phyloP scores from a whole-genome alignment of 805 yeast genomes.

The Candida montana region DNA sequence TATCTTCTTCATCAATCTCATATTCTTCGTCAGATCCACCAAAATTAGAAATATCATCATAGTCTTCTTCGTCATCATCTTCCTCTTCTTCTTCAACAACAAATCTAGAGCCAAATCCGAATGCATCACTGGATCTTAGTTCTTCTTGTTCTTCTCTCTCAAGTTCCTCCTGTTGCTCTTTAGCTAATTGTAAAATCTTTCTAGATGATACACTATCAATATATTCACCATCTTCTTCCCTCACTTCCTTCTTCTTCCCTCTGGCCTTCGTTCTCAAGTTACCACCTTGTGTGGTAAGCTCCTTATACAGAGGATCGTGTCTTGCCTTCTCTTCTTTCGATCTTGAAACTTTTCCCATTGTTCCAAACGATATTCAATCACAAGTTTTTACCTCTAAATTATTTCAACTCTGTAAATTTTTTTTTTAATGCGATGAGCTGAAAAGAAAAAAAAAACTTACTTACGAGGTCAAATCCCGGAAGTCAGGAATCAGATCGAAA shows the following conservation, averaged over 20 bases:
- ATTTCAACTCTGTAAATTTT: background rate
- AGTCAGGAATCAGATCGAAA: constrained; percentile 3
- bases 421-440: background rate
- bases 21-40: constrained; percentile 47
- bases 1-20: constrained; percentile 55
- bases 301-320: constrained; percentile 78
- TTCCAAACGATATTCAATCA: background rate
- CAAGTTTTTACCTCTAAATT: too few species aligned
- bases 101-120: constrained; percentile 28
- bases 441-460: background rate
- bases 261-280: constrained; percentile 44
- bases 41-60: constrained; percentile 43
- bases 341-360: constrained; percentile 64
- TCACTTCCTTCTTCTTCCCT: constrained; percentile 33
- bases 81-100: constrained; percentile 48
- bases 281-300: constrained; percentile 71
- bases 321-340: constrained; percentile 49
- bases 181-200: constrained; percentile 83
- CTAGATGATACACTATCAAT: constrained; percentile 81
- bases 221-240: constrained; percentile 46
- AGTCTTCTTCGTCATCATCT: constrained; percentile 31
- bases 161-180: constrained; percentile 87
- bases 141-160: constrained; percentile 53
- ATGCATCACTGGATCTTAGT: constrained; percentile 25
- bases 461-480: constrained; percentile 6